Evolutionary conservation across 1,139 yeast genomes (phyloP), one percentile per base, ranked within the genome.

Genomic region (Zhuliangozyma parablackwelliae): DNA sequence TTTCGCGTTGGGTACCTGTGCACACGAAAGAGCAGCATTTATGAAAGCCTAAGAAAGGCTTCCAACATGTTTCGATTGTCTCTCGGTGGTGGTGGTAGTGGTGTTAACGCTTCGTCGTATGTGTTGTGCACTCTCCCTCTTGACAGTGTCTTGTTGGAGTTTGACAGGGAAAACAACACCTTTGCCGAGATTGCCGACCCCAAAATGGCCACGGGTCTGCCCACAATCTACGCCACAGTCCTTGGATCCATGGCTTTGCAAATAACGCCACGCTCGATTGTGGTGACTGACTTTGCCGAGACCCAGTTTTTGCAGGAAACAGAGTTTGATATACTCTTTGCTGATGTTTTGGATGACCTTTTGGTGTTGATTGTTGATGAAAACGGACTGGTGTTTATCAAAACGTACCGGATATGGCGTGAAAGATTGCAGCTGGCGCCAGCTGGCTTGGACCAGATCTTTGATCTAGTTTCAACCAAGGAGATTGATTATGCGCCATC

Each of bases 1-100:
- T 46, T 76, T 6, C 56, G 67, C 34, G 36, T 49, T 27, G 81
- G 81, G 0, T 57, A 68, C 34, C 31, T 47, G 6, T 67, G 67
- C 1, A 40, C 49, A 5, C 54, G 66, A 28, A 40, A 37, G 21
- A 51, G 61, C 26, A 54, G 50, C 24, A 45, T 62, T 0, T 65
- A 60, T 43, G 62, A 57, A 10, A 56, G 51, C 26, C 43, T 66
- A 6, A 41, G 69, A 24, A 65, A 64, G 37, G 59, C 59, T 2
- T 47, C 44, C 12, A 38, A 39, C 6, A 36, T 64, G 28, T 48
- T 41, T 32, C 57, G 47, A 34, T 6, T 26, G 11, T 6, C 24
- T 7, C 35, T 56, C 10, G 29, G 47, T 16, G 26, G 48, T 23
- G 43, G 49, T 4, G 52, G 37, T 0, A 39, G 37, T n/a, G 16